phyloP scores from a whole-genome alignment of 768 basidiomycete species.

The Goffeauzyma gilvescens region DNA sequence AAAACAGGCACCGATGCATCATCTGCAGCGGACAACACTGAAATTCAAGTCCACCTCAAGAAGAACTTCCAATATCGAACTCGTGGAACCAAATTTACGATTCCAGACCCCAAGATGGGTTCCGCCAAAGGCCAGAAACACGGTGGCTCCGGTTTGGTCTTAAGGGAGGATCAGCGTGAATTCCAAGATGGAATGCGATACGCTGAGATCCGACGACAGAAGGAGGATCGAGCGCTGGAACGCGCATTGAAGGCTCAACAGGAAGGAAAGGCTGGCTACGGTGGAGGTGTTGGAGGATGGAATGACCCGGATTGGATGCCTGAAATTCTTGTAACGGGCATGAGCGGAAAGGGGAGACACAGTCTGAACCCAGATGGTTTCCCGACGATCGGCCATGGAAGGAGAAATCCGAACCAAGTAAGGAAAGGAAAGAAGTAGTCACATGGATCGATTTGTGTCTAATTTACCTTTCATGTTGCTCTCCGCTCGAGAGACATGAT shows the following conservation, averaged over 20 bases:
- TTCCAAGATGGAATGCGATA: conserved; percentile 65
- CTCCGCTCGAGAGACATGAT: too few species aligned
- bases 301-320: conserved; percentile 62
- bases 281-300: conserved; percentile 45
- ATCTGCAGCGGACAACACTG: conserved; percentile 23
- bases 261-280: conserved; percentile 35
- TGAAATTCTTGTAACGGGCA: conserved; percentile 28
- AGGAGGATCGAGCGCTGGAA: conserved; percentile 59
- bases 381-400: conserved; percentile 70
- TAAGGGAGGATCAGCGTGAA: conserved; percentile 81
- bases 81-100: conserved; percentile 79
- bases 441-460: too few species aligned
- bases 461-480: too few species aligned
- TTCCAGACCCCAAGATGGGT: conserved; percentile 76
- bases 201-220: conserved; percentile 50
- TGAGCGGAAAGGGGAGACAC: conserved; percentile 45
- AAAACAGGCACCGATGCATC: conserved; percentile 1
- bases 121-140: conserved; percentile 55
- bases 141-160: conserved; percentile 59
- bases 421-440: conserved; percentile 36
- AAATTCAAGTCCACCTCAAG: conserved; percentile 78
- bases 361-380: conserved; percentile 46
- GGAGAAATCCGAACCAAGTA: conserved; percentile 70
- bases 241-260: conserved; percentile 40
- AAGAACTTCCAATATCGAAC: conserved; percentile 83